Conservation (phyloP, 2,329 filamentous ascomycete species). For the Hymenoscyphus albidus region DNA sequence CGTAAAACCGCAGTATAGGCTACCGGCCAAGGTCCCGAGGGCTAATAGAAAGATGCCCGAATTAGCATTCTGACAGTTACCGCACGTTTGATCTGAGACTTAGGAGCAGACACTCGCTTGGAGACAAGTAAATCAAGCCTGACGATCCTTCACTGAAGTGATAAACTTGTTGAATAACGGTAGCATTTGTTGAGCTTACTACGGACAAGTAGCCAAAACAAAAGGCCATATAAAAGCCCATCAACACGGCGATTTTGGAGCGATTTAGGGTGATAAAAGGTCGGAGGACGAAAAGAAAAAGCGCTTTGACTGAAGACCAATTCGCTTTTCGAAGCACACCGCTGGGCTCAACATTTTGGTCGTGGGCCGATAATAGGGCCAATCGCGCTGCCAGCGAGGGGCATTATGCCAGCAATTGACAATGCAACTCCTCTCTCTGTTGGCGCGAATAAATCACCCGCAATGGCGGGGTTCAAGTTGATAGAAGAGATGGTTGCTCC, state of each 20-base stretch:
- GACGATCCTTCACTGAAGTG: neutral
- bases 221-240: neutral
- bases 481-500: constrained; percentile 48
- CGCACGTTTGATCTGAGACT: constrained; percentile 53
- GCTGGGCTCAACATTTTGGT: neutral
- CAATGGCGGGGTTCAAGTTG: constrained; percentile 53
- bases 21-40: constrained; percentile 53
- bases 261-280: constrained; percentile 23
- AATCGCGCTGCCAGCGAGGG: constrained; percentile 36
- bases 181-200: neutral
- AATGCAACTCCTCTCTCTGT: constrained; percentile 61
- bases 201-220: neutral
- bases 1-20: neutral
- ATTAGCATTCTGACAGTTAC: neutral
- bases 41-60: constrained; percentile 35
- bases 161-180: neutral
- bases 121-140: constrained; percentile 39
- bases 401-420: constrained; percentile 54
- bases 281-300: constrained; percentile 43
- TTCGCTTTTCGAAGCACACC: constrained; percentile 32
- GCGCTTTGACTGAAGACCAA: constrained; percentile 35
- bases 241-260: neutral
- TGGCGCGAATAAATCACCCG: constrained; percentile 57
- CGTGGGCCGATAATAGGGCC: constrained; percentile 33
- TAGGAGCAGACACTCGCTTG: constrained; percentile 49